Evolutionary conservation across 225 moss, liverwort and hornwort genomes (phyloP).

Genomic region (Antitrichia curtipendula): DNA sequence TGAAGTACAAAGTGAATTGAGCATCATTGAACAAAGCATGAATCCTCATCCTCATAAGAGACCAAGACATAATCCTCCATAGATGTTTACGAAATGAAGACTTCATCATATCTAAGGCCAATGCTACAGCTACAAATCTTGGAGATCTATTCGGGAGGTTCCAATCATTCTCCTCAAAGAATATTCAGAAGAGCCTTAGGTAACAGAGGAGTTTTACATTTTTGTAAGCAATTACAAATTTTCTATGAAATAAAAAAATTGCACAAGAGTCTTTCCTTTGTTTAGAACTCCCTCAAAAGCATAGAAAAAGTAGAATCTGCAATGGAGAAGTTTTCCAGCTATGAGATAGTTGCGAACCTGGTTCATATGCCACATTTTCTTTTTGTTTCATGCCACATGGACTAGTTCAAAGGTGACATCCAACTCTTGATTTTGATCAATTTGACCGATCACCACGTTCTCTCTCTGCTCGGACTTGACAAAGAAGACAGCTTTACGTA

Average conservation of each 20-base stretch:
- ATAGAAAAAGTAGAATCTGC: not conserved
- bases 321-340: not conserved
- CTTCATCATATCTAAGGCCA: not conserved
- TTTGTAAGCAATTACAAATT: not conserved
- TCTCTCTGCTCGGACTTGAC: not conserved
- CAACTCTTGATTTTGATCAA: not conserved
- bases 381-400: not conserved
- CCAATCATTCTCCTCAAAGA: not conserved
- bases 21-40: not conserved
- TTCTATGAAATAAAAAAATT: not conserved
- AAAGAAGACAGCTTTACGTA: not conserved
- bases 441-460: not conserved
- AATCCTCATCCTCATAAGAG: not conserved
- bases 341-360: not conserved
- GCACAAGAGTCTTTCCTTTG: not conserved
- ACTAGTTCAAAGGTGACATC: not conserved
- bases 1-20: not conserved
- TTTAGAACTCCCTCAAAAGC: not conserved
- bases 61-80: not conserved
- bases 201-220: not conserved
- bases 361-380: not conserved
- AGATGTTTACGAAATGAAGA: not conserved
- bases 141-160: not conserved
- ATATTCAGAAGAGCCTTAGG: not conserved
- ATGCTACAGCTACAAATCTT: not conserved